Conservation (phyloP, 371 early-diverging fungal species). For the Blakeslea trispora region DNA sequence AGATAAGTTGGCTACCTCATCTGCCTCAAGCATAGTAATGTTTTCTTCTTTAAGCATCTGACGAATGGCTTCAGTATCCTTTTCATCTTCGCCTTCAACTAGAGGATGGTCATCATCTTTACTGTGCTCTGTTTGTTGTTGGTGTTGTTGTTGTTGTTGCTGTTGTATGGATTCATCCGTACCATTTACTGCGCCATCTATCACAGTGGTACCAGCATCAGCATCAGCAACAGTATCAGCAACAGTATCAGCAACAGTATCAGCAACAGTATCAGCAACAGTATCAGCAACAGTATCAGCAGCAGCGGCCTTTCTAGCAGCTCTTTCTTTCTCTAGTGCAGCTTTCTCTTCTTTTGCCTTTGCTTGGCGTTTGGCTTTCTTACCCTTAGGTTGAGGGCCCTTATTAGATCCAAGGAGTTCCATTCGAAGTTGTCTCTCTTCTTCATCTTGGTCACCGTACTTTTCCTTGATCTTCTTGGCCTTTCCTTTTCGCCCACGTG, state of each 20-base stretch:
- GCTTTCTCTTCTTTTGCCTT: constrained; percentile 53
- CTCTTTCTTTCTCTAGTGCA: constrained; percentile 25
- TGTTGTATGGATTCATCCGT: too few species aligned
- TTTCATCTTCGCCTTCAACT: constrained; percentile 21
- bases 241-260: too few species aligned
- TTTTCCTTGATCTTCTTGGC: constrained; percentile 90
- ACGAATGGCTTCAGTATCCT: constrained; percentile 65
- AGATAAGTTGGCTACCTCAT: constrained; percentile 63
- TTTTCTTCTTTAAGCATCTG: constrained; percentile 76
- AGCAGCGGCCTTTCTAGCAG: constrained; percentile 33
- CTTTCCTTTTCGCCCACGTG: constrained; percentile 88
- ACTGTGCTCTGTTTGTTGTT: constrained; percentile 3
- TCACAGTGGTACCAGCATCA: too few species aligned
- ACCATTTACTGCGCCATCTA: too few species aligned
- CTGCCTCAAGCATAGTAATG: constrained; percentile 66
- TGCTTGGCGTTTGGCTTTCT: constrained; percentile 67
- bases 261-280: too few species aligned
- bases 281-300: not conserved
- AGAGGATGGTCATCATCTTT: constrained; percentile 11
- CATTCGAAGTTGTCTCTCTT: constrained; percentile 83
- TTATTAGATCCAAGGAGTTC: constrained; percentile 77
- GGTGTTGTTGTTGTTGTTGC: too few species aligned
- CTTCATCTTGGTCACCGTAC: constrained; percentile 94
- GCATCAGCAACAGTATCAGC: too few species aligned
- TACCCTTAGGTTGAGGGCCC: constrained; percentile 75